Percentiles rank a stretch among this genome's conserved stretches.
These are phyloP conservation scores for Lagerstroemia speciosa DNA, from an alignment of 345 rosid species.

Conservation along the genomic window DNA sequence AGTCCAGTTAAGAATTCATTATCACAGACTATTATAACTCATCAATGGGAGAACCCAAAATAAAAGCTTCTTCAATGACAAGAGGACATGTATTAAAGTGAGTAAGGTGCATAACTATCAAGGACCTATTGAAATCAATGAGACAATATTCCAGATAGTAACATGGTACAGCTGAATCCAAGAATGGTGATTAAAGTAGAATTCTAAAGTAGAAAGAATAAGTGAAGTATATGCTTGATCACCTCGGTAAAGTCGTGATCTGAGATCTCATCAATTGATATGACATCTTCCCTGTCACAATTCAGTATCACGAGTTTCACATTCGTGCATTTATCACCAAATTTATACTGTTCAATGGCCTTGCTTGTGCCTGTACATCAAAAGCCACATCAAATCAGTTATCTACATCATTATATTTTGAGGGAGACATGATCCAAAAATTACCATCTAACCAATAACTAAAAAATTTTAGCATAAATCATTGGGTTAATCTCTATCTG, in stretches of 20 bases:
- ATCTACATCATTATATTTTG: background rate
- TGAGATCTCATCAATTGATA: conserved; percentile 68
- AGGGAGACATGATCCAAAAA: background rate
- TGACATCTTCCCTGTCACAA: conserved; percentile 62
- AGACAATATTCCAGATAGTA: background rate
- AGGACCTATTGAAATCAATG: background rate
- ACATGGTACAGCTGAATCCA: background rate
- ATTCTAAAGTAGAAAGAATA: background rate
- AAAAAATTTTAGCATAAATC: background rate
- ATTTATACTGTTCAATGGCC: conserved; percentile 46
- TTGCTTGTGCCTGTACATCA: conserved; percentile 53
- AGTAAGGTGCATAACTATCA: background rate
- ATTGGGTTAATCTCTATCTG: background rate
- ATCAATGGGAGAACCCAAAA: background rate
- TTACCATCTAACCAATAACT: background rate
- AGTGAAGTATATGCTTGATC: conserved; percentile 10
- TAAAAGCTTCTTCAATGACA: background rate
- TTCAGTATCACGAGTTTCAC: conserved; percentile 64
- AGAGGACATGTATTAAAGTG: background rate
- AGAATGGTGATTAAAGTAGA: background rate
- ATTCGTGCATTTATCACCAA: conserved; percentile 52
- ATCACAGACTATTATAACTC: background rate
- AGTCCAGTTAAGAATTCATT: background rate
- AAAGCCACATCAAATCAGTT: conserved; percentile 1
- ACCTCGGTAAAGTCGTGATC: conserved; percentile 91